Base-by-base conservation (phyloP, 1,139 yeast species). In the Yamadazyma sp. region DNA sequence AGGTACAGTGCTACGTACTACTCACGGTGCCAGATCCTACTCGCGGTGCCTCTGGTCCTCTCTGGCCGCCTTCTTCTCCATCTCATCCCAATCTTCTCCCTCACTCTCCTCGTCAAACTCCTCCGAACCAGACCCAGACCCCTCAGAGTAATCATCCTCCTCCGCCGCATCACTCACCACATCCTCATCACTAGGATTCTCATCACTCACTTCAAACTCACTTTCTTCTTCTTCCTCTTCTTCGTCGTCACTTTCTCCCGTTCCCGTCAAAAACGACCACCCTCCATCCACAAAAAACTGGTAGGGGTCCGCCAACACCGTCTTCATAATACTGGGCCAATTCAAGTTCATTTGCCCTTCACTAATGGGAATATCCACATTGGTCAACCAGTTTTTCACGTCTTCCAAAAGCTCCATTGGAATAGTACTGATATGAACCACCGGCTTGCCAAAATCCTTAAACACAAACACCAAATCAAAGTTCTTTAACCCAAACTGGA, bases 261-360 rank as follows among this genome's bases (percentile, higher is more conserved):
- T 79, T 22, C 83, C 83, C 16, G 88, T 83, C 60, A 92, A 77
- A 77, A 92, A 88, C 29, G 81, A 77, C 99, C 99, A 92, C 39
- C 98, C 97, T 38, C 98, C 98, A 55, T 86, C 92, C 29, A 80
- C 73, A 62, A 90, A 92, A 67, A 92, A 92, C 57, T 88, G 95
- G 59, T 88, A 88, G 13, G 98, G 97, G 61, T 92, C 97, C 9
- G 90, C 82, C 50, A 78, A 80, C 42, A 92, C 82, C 0, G 97
- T 89, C 66, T 89, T 90, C 96, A 94, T 92, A 59, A 92, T 90
- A 27, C 90, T 84, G 12, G 81, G 75, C 99, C 99, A 92, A 66
- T 89, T 89, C 76, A 92, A 82, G 67, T 90, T 90, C 70, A 92
- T 85, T 36, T 95, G 92, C 40, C 97, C 96, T 58, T 90, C 97